phyloP scores from a whole-genome alignment of 2,329 filamentous ascomycete species.

The Penicillium sp. region DNA sequence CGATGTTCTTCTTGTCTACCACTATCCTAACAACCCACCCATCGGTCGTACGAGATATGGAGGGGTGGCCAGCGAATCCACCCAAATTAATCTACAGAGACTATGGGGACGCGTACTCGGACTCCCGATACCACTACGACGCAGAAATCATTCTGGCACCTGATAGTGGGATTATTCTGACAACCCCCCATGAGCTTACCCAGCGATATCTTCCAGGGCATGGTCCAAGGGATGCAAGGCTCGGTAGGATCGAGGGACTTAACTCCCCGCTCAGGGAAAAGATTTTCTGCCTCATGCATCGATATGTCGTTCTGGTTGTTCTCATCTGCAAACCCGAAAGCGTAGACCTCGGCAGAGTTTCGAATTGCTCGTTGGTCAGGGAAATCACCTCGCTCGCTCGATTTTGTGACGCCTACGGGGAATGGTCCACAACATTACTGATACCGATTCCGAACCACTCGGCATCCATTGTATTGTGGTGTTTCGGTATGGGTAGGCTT shows the following conservation, averaged over 20 bases:
- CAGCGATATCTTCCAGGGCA: constrained; percentile 67
- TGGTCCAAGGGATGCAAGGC: not conserved
- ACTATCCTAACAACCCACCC: constrained; percentile 19
- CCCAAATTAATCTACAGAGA: constrained; percentile 29
- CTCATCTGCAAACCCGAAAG: not conserved
- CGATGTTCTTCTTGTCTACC: constrained; percentile 25
- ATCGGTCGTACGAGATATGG: not conserved
- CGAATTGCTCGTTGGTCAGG: not conserved
- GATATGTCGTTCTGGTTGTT: not conserved
- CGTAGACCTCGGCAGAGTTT: not conserved
- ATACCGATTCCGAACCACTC: constrained; percentile 15
- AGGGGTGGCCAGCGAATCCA: constrained; percentile 17
- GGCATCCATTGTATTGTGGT: constrained; percentile 33
- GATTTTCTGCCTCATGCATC: not conserved
- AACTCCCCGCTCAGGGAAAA: not conserved
- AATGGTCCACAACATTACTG: not conserved
- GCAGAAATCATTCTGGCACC: constrained; percentile 72
- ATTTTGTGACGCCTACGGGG: not conserved
- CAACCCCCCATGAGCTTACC: constrained; percentile 68
- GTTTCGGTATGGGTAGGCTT: constrained; percentile 43
- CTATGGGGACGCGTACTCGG: constrained; percentile 6
- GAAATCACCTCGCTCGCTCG: not conserved
- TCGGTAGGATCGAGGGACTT: not conserved
- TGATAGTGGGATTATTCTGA: constrained; percentile 65
- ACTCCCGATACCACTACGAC: constrained; percentile 16